These are phyloP conservation scores for Phialophora expanda DNA, from an alignment of 2,329 filamentous ascomycete genomes.

Conservation along the genomic window DNA sequence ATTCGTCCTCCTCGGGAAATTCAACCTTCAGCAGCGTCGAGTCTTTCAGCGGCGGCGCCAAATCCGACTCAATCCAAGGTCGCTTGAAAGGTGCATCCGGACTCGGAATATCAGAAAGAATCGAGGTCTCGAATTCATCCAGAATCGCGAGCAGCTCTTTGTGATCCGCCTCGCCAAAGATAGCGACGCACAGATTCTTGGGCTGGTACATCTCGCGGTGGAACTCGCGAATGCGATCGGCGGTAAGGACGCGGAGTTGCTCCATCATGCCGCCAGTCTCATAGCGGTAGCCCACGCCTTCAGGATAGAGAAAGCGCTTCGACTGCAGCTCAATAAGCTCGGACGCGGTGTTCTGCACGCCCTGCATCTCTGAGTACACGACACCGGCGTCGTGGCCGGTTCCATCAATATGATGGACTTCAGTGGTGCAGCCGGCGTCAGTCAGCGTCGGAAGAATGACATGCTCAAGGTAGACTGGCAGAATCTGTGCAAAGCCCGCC, in stretches of 20 bases:
- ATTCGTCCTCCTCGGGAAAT: conserved; percentile 96
- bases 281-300: conserved; percentile 90
- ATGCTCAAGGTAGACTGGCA: conserved; percentile 95
- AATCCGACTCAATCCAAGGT: conserved; percentile 89
- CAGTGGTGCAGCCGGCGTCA: conserved; percentile 89
- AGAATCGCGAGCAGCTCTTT: conserved; percentile 77
- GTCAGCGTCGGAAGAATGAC: conserved; percentile 89
- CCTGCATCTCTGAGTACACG: conserved; percentile 99
- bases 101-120: conserved; percentile 79
- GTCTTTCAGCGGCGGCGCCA: conserved; percentile 72
- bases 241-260: conserved; percentile 80
- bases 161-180: conserved; percentile 92
- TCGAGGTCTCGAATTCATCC: conserved; percentile 85
- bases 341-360: conserved; percentile 79
- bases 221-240: conserved; percentile 90
- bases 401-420: conserved; percentile 94
- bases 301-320: conserved; percentile 80
- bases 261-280: conserved; percentile 99
- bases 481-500: conserved; percentile 93
- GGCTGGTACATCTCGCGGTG: conserved; percentile 98
- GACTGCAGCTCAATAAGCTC: conserved; percentile 88
- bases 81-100: conserved; percentile 77
- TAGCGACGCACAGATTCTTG: conserved; percentile 86
- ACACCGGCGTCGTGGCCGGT: conserved; percentile 94
- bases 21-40: conserved; percentile 79